A percentile compares a stretch with the other conserved stretches of the same genome.
phyloP scores from a whole-genome alignment of 192 early-diverging fungal species.

The Gonapodya sp. region DNA sequence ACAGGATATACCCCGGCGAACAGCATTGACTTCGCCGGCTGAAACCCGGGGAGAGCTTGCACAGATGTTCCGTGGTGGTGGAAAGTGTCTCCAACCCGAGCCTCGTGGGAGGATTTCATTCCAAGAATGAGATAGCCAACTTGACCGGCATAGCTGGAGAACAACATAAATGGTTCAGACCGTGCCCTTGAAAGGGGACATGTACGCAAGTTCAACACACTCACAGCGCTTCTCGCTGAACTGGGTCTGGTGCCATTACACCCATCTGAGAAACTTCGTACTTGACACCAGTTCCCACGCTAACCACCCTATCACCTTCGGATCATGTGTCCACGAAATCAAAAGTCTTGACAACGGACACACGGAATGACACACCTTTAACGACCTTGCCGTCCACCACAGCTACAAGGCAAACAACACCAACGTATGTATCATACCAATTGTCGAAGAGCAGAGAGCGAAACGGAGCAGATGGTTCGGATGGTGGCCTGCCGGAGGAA shows the following conservation, averaged over 20 bases:
- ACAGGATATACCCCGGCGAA: conserved; percentile 92
- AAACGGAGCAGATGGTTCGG: conserved; percentile 55
- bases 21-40: conserved; percentile 91
- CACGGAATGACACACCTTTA: conserved; percentile 37
- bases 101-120: conserved; percentile 88
- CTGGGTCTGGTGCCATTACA: conserved; percentile 89
- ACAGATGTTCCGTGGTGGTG: conserved; percentile 45
- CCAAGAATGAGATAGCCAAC: conserved; percentile 87
- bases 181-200: background rate
- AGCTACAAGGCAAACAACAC: conserved; percentile 90
- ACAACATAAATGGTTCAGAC: background rate
- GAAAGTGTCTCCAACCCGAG: conserved; percentile 93
- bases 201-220: conserved; percentile 27
- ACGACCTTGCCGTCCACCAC: conserved; percentile 72
- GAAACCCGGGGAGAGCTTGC: conserved; percentile 77
- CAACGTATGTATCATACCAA: conserved; percentile 96
- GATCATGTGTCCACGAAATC: background rate
- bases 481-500: conserved; percentile 38
- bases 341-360: background rate
- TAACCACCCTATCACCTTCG: conserved; percentile 72
- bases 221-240: conserved; percentile 38
- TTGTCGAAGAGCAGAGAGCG: conserved; percentile 90
- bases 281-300: conserved; percentile 58
- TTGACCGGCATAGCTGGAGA: conserved; percentile 52
- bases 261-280: conserved; percentile 85